Evolutionary conservation across 768 basidiomycete genomes (phyloP).

Genomic region (Tephrocybe rancida): DNA sequence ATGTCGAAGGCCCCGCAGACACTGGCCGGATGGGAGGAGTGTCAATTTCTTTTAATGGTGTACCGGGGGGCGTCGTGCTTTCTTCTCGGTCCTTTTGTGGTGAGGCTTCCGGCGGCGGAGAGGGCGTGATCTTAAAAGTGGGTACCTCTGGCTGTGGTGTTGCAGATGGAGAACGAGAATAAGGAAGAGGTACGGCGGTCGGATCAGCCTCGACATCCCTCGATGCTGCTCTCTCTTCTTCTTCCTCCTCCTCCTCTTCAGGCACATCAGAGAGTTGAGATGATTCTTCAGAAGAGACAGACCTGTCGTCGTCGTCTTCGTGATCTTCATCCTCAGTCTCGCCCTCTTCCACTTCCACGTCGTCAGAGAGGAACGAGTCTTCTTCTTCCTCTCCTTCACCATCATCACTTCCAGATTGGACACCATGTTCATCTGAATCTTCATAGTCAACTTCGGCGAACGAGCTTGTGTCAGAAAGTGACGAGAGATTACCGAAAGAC

Average conservation of each 20-base stretch:
- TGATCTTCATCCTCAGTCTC: conserved; percentile 21
- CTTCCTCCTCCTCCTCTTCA: conserved; percentile 17
- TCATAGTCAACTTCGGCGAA: conserved; percentile 47
- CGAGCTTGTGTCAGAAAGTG: conserved; percentile 47
- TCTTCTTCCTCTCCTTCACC: conserved; percentile 23
- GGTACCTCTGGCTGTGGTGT: conserved; percentile 61
- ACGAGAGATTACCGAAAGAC: conserved; percentile 39
- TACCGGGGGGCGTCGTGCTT: conserved; percentile 66
- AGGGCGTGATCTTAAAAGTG: conserved; percentile 37
- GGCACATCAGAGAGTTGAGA: conserved; percentile 17
- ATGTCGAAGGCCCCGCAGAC: conserved; percentile 28
- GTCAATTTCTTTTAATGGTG: conserved; percentile 51
- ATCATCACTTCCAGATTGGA: conserved; percentile 30
- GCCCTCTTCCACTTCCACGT: conserved; percentile 8
- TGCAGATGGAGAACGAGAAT: conserved; percentile 54
- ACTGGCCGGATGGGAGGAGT: conserved; percentile 32
- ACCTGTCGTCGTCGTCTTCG: conserved; percentile 19
- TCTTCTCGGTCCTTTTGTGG: conserved; percentile 34
- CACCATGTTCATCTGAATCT: conserved; percentile 22
- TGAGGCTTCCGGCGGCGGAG: conserved; percentile 31
- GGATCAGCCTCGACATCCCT: conserved; percentile 30
- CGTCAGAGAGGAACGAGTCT: conserved; percentile 15
- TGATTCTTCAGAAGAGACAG: conserved; percentile 8
- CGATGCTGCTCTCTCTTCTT: conserved; percentile 12
- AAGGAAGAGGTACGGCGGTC: conserved; percentile 38